These are phyloP conservation scores for Butyriboletus loyo DNA, from an alignment of 768 basidiomycete genomes.

Conservation along the genomic window DNA sequence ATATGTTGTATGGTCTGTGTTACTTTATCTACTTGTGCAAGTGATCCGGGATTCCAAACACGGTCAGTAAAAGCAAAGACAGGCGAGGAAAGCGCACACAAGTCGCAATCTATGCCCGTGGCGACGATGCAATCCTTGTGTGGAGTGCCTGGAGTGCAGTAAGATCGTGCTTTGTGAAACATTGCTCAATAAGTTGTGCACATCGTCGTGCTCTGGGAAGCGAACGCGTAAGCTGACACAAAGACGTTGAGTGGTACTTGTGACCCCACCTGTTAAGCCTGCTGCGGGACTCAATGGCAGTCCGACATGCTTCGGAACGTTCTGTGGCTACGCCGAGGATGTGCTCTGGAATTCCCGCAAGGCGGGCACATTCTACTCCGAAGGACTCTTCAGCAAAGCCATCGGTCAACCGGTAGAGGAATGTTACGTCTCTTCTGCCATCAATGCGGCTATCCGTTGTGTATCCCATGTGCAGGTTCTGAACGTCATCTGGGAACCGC, in stretches of 20 bases:
- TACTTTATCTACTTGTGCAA: background rate
- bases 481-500: constrained; percentile 55
- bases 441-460: constrained; percentile 64
- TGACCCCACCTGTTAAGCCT: constrained; percentile 47
- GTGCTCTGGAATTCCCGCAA: constrained; percentile 76
- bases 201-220: constrained; percentile 27
- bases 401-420: constrained; percentile 71
- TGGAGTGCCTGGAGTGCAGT: constrained; percentile 22
- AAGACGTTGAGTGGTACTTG: background rate
- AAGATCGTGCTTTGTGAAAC: constrained; percentile 20
- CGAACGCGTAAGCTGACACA: background rate
- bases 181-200: constrained; percentile 25
- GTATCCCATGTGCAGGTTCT: constrained; percentile 89
- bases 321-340: constrained; percentile 62
- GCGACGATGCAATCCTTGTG: constrained; percentile 7
- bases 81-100: background rate
- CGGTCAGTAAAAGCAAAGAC: background rate
- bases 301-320: constrained; percentile 54
- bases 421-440: constrained; percentile 78
- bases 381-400: constrained; percentile 84
- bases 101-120: constrained; percentile 5
- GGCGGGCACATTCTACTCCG: constrained; percentile 87
- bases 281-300: constrained; percentile 47
- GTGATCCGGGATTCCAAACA: background rate
- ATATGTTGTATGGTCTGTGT: background rate